Evolutionary conservation across 2,329 filamentous ascomycete genomes (phyloP).

Genomic region (Colletotrichum sp.): DNA sequence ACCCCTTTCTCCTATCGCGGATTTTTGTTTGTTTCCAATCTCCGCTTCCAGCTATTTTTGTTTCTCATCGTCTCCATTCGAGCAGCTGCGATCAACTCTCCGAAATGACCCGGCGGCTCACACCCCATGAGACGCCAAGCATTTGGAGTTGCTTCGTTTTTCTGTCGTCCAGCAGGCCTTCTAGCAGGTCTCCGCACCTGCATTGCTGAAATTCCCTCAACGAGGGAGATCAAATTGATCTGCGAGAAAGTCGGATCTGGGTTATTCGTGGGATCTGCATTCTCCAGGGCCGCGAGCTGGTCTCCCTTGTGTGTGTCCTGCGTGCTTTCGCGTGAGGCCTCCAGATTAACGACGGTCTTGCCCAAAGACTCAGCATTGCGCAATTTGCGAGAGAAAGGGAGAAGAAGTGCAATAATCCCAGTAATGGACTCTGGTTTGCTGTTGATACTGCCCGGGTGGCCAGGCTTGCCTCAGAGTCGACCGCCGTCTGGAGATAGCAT

Average conservation of each 20-base stretch:
- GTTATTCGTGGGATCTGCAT: not conserved
- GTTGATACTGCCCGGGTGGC: not conserved
- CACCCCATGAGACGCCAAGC: conserved; percentile 12
- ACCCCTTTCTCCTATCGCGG: not conserved
- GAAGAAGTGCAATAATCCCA: not conserved
- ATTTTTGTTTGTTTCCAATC: not conserved
- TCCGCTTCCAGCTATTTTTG: not conserved
- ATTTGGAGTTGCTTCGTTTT: not conserved
- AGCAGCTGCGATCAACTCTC: not conserved
- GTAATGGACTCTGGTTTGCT: not conserved
- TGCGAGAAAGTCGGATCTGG: not conserved
- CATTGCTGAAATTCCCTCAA: not conserved
- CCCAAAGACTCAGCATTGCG: not conserved
- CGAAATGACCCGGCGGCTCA: not conserved
- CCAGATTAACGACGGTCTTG: not conserved
- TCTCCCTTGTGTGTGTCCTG: not conserved
- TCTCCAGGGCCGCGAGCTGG: not conserved
- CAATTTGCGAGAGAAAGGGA: not conserved
- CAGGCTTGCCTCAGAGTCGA: not conserved
- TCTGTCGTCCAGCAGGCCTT: not conserved
- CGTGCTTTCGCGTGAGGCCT: not conserved
- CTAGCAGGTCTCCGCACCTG: not conserved
- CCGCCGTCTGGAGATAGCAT: not conserved
- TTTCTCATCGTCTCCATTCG: not conserved
- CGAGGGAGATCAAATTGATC: not conserved